A percentile compares a stretch with the other conserved stretches of the same genome.
Conservation (phyloP, 305 asterid genomes). For the Fraxinus dipetala region DNA sequence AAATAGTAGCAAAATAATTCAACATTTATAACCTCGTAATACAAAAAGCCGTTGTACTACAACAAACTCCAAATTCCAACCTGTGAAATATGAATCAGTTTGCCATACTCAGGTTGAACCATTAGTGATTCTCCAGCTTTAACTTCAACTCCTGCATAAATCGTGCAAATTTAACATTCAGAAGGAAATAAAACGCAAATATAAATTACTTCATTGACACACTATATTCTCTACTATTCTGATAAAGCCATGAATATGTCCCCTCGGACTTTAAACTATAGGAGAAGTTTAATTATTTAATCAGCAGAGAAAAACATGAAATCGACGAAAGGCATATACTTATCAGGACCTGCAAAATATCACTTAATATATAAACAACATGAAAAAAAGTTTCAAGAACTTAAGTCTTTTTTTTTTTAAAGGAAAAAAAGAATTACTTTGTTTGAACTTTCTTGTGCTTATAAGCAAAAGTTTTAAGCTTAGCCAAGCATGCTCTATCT, state of each 20-base stretch:
- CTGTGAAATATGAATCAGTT: constrained; percentile 70
- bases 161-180: not conserved
- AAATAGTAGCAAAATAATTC: not conserved
- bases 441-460: not conserved
- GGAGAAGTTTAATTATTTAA: not conserved
- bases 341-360: not conserved
- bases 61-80: constrained; percentile 25
- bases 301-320: not conserved
- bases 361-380: not conserved
- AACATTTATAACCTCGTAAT: not conserved
- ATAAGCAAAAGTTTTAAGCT: not conserved
- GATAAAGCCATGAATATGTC: not conserved
- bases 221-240: not conserved
- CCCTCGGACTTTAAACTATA: not conserved
- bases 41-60: not conserved
- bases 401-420: too few species aligned
- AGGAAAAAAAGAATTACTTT: not conserved
- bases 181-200: not conserved
- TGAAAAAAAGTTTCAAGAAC: not conserved
- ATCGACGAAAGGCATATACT: not conserved
- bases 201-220: not conserved
- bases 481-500: not conserved
- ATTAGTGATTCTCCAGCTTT: constrained; percentile 47
- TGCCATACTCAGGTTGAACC: constrained; percentile 39
- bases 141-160: constrained; percentile 64